Conservation (phyloP, 345 rosid species). For the Eucalyptus erythrocorys region DNA sequence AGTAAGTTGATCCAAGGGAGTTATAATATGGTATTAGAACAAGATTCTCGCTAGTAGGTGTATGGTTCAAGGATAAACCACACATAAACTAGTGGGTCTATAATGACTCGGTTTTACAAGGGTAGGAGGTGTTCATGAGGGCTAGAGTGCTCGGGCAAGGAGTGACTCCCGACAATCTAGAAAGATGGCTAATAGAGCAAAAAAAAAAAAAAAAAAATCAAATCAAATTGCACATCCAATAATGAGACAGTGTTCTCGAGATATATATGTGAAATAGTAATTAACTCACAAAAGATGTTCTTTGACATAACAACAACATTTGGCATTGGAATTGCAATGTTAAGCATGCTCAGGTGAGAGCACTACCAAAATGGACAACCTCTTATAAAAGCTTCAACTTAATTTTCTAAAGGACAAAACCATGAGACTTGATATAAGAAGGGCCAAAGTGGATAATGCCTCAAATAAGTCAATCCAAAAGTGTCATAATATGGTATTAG, state of each 20-base stretch:
- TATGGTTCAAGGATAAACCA: neutral
- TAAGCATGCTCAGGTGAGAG: too few relatives aligned
- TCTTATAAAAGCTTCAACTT: too few relatives aligned
- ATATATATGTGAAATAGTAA: neutral
- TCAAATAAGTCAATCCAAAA: neutral
- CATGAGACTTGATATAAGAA: too few relatives aligned
- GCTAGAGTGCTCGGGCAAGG: too few relatives aligned
- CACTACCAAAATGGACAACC: too few relatives aligned
- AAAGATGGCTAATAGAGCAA: neutral
- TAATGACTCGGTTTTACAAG: rapidly evolving
- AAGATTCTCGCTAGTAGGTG: neutral
- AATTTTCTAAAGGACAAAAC: too few relatives aligned
- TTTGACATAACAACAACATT: neutral
- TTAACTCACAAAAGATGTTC: neutral
- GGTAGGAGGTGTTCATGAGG: too few relatives aligned
- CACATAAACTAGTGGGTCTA: neutral
- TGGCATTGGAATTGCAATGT: neutral
- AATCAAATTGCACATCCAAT: rapidly evolving
- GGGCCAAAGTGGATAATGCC: neutral
- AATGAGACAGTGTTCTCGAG: too few relatives aligned
- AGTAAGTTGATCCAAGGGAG: neutral
- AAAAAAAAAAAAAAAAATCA: too few relatives aligned
- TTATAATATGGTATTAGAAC: neutral
- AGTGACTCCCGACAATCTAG: too few relatives aligned
- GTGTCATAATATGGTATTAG: neutral